Evolutionary conservation across 2,329 filamentous ascomycete genomes (phyloP), one percentile per base, ranked within the genome.

Genomic region (Alternaria alternata): DNA sequence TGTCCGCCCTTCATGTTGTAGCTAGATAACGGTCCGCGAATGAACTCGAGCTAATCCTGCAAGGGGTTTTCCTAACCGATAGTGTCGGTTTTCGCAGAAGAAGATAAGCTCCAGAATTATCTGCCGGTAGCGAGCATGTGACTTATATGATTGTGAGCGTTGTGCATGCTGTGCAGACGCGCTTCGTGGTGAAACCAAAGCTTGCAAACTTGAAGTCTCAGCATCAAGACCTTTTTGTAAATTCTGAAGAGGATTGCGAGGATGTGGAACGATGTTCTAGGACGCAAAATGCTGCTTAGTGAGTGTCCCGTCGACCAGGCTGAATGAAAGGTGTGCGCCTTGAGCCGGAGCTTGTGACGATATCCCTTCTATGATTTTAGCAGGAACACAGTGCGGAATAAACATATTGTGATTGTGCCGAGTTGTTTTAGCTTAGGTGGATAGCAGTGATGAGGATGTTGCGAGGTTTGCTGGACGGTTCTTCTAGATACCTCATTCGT

Each of bases 401-500:
- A 20, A 34, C 18, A 48, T 34, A 8, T 14, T 48, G 1, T 11
- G 18, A 34, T 20, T 14, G 2, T 7, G 20, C 26, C 20, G 18
- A 34, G 44, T 11, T 48, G 28, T 16, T 32, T 32, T 12, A 12
- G 12, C 20, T 20, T 34, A 11, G n/a, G 16, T 28, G 8, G 4
- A 16, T 34, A 18, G 7, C 22, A 11, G 18, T 48, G 28, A 22
- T 32, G 26, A 48, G 32, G 26, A 47, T 30, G 32, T 47, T 7
- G 44, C n/a, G 16, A 47, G 28, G 44, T 20, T 48, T 48, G 28
- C 28, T 48, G 28, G n/a, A 18, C 28, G 20, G 44, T 32, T 14
- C 28, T 34, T 30, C 8, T 11, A 48, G 44, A 48, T 48, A 9
- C 30, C 44, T 48, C n/a, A 28, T 48, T 48, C 28, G 32, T 22